A percentile compares a stretch with the other conserved stretches of the same genome.
These are phyloP conservation scores for Fusarium metavorans DNA, from an alignment of 2,329 filamentous ascomycete genomes.

Conservation along the genomic window DNA sequence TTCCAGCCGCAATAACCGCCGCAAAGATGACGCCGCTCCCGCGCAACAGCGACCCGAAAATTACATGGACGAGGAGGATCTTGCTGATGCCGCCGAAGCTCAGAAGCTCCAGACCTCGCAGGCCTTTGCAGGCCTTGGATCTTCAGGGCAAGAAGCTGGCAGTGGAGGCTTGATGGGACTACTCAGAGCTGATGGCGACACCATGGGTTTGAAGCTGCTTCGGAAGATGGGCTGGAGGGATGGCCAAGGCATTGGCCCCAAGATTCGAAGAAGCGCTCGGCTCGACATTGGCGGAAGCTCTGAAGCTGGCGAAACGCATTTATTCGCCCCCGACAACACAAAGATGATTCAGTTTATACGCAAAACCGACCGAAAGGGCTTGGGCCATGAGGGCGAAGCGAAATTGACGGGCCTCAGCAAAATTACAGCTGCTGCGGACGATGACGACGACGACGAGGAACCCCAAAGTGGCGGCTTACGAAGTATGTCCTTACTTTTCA, in stretches of 20 bases:
- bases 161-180: slow-evolving; percentile 75
- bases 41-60: slow-evolving; percentile 80
- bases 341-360: slow-evolving; percentile 73
- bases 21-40: slow-evolving; percentile 70
- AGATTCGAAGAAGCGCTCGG: slow-evolving; percentile 79
- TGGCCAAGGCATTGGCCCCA: slow-evolving; percentile 92
- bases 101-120: slow-evolving; percentile 78
- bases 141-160: slow-evolving; percentile 68
- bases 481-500: slow-evolving; percentile 33
- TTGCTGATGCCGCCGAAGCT: slow-evolving; percentile 85
- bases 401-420: slow-evolving; percentile 58
- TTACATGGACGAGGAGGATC: slow-evolving; percentile 98
- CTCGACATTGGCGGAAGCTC: slow-evolving; percentile 62
- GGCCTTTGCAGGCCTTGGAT: slow-evolving; percentile 81
- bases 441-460: slow-evolving; percentile 61
- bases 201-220: slow-evolving; percentile 86
- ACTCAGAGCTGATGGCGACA: slow-evolving; percentile 79
- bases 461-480: slow-evolving; percentile 31
- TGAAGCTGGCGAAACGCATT: slow-evolving; percentile 65
- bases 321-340: slow-evolving; percentile 89
- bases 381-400: slow-evolving; percentile 74
- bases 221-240: slow-evolving; percentile 97
- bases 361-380: slow-evolving; percentile 77
- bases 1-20: slow-evolving; percentile 85
- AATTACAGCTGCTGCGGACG: slow-evolving; percentile 37